Base-by-base conservation (phyloP, 192 early-diverging fungal species). In the Podila minutissima region DNA sequence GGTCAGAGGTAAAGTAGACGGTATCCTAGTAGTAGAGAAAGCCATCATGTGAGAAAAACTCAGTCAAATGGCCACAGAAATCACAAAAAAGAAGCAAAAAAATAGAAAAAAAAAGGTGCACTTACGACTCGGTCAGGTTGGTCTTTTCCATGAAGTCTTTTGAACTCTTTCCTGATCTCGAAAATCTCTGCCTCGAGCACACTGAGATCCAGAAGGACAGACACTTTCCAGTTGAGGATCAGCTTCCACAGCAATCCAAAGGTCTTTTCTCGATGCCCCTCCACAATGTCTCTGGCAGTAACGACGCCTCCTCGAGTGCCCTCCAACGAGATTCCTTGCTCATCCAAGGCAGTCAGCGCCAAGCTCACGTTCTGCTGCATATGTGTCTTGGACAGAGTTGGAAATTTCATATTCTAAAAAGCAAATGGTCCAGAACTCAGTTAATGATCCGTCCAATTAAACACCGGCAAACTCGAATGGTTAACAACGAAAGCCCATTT, bases 191-290 rank as follows among this genome's bases (percentile, higher is more conserved):
- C 62, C 38, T 77, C 67, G 22, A 83, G 83, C 13, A 77, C 69
- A 29, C 31, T 32, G 3, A 74, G 62, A 22, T 83, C 83, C 38
- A 83, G 50, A 19, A 83, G 59, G 3, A 74, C 83, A 22, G 83
- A 64, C 7, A 83, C 75, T 28, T 74, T 75, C 83, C 83, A 83
- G 29, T 77, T 74, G 50, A 83, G 63, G 37, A 83, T 83, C 41
- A 83, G 53, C 19, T 78, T 83, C 83, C 83, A 83, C 15, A 83
- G 50, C 19, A 83, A 58, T 4, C 74, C 83, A 74, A 83, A 83
- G 5, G 74, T 83, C 62, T 83, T 83, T 60, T 83, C 83, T 15
- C 83, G 75, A 19, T 83, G 74, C 13, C 83, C 83, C 35, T 83
- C 83, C 1, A 83, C 83, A 46, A 83, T 70, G n/a, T 83, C 83